phyloP scores from a whole-genome alignment of 176 grass and related monocot species.

The Metroxylon sagu region DNA sequence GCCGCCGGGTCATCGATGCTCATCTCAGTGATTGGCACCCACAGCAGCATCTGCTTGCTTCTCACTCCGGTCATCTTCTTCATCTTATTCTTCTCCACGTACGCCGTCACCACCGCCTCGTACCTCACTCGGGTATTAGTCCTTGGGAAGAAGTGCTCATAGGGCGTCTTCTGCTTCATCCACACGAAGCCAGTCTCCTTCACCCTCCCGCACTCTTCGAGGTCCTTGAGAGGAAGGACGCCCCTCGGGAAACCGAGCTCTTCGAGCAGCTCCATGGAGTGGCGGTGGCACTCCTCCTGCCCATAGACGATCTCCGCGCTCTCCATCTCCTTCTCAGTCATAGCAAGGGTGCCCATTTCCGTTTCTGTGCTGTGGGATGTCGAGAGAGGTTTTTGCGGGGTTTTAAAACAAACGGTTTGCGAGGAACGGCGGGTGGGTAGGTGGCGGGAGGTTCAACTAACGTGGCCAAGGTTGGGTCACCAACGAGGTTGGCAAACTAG shows the following conservation, averaged over 20 bases:
- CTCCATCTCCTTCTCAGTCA: slow-evolving; percentile 25
- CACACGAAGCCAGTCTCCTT: slow-evolving; percentile 79
- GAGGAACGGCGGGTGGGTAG: background rate
- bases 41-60: slow-evolving; percentile 84
- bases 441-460: too few relatives aligned
- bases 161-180: slow-evolving; percentile 68
- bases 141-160: slow-evolving; percentile 74
- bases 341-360: slow-evolving; percentile 49
- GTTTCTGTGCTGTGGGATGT: background rate
- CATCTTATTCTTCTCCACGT: slow-evolving; percentile 74
- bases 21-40: slow-evolving; percentile 94
- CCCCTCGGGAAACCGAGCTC: slow-evolving; percentile 59
- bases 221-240: slow-evolving; percentile 64
- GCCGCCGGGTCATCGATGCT: slow-evolving; percentile 31
- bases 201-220: slow-evolving; percentile 80
- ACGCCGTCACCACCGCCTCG: slow-evolving; percentile 79
- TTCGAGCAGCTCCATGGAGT: slow-evolving; percentile 75
- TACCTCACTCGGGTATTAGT: slow-evolving; percentile 56
- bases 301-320: slow-evolving; percentile 64
- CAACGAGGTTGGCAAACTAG: too few relatives aligned
- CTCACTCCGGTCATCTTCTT: slow-evolving; percentile 75
- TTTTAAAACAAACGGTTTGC: too few relatives aligned
- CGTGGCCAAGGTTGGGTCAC: too few relatives aligned
- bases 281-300: slow-evolving; percentile 52
- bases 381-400: too few relatives aligned